phyloP scores from a whole-genome alignment of 2,329 filamentous ascomycete species.

The Cladosporium austrohemisphaericum region DNA sequence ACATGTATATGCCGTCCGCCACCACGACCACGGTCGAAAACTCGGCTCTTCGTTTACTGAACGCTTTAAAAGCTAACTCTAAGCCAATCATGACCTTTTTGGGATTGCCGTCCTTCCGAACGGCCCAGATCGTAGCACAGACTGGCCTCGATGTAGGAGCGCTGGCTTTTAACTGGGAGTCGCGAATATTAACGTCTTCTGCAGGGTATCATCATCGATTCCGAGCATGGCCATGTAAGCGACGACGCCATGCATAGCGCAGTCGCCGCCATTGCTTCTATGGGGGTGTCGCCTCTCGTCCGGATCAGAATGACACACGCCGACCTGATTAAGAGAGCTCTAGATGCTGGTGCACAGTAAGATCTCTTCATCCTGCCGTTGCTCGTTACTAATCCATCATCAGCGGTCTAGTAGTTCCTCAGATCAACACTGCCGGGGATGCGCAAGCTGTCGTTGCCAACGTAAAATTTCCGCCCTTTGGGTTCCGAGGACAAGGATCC shows the following conservation, averaged over 20 bases:
- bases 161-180: not conserved
- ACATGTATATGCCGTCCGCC: no score
- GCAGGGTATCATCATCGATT: slow-evolving; percentile 55
- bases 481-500: slow-evolving; percentile 51
- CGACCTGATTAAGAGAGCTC: slow-evolving; percentile 56
- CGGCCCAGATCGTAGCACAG: slow-evolving; percentile 56
- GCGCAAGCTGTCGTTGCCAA: slow-evolving; percentile 47
- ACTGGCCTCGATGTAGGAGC: slow-evolving; percentile 58
- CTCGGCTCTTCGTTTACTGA: slow-evolving; percentile 41
- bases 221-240: slow-evolving; percentile 54
- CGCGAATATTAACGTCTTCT: not conserved
- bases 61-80: slow-evolving; percentile 40
- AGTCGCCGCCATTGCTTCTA: slow-evolving; percentile 43
- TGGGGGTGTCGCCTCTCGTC: slow-evolving; percentile 39
- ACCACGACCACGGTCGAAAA: no score
- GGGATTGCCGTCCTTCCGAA: slow-evolving; percentile 45
- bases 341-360: slow-evolving; percentile 55
- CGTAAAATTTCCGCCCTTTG: slow-evolving; percentile 53
- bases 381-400: no score
- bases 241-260: slow-evolving; percentile 53
- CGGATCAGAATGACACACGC: slow-evolving; percentile 50
- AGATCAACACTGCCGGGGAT: slow-evolving; percentile 50
- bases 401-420: slow-evolving; percentile 45
- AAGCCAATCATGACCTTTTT: slow-evolving; percentile 35
- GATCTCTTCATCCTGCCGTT: slow-evolving; percentile 36